Conservation (phyloP, 331 rosid species). For the Pyrus hybrid region DNA sequence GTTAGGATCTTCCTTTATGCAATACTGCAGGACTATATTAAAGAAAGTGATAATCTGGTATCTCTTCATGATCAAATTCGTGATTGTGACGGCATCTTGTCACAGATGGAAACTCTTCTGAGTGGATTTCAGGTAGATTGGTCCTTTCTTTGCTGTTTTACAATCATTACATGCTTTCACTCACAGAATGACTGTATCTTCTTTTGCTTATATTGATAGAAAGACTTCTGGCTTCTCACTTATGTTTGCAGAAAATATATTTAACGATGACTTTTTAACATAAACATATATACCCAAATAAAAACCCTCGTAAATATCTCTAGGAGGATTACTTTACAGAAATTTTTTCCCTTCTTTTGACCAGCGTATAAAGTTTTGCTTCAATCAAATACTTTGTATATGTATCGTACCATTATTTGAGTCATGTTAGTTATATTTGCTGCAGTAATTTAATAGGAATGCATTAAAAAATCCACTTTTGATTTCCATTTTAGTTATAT, state of each 20-base stretch:
- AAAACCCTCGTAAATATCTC: neutral
- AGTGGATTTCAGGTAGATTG: slow-evolving; percentile 86
- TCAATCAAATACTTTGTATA: no score
- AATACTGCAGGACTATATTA: slow-evolving; percentile 72
- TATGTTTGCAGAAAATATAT: neutral
- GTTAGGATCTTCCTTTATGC: neutral
- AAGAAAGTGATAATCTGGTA: slow-evolving; percentile 91
- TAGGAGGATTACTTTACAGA: no score
- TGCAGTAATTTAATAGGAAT: neutral
- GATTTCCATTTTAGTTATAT: neutral
- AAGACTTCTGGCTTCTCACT: neutral
- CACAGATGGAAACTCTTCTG: slow-evolving; percentile 94
- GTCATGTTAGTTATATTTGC: neutral
- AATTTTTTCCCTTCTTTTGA: no score
- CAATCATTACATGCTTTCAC: slow-evolving; percentile 6
- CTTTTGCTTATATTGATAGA: neutral
- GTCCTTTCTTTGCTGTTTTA: slow-evolving; percentile 9
- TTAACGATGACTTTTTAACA: neutral
- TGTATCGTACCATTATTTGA: no score
- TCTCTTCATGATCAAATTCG: slow-evolving; percentile 96
- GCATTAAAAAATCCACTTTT: no score
- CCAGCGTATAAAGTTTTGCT: no score
- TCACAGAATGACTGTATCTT: neutral
- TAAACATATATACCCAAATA: neutral
- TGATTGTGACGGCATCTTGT: slow-evolving; percentile 90